Evolutionary conservation across 2,329 filamentous ascomycete species (phyloP).

Genomic region (Mycocentrospora acerina): DNA sequence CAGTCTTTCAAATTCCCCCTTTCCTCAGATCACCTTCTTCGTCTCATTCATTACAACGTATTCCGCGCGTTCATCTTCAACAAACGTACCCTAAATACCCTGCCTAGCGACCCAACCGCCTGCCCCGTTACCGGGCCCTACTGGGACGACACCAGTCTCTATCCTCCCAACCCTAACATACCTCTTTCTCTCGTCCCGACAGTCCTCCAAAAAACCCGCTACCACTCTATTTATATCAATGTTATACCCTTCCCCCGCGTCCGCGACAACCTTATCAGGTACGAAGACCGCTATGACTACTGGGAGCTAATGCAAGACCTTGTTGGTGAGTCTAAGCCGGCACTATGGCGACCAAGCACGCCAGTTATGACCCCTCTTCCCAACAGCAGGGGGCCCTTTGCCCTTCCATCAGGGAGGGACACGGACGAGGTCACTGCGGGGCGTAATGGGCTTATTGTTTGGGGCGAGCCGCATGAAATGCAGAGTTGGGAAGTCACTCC

Average conservation of each 20-base stretch:
- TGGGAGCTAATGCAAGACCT: constrained; percentile 5
- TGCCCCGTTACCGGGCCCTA: constrained; percentile 7
- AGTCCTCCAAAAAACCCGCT: constrained; percentile 47
- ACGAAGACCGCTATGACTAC: constrained; percentile 2
- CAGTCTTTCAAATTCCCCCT: constrained; percentile 3
- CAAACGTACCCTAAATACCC: constrained; percentile 24
- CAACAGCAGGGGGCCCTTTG: neutral
- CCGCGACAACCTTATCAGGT: constrained; percentile 51
- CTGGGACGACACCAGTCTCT: constrained; percentile 4
- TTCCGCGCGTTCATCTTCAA: constrained; percentile 41
- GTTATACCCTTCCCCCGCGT: constrained; percentile 58
- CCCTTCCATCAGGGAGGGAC: no score
- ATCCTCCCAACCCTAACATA: constrained; percentile 9
- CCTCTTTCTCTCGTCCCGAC: constrained; percentile 51
- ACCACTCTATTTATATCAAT: constrained; percentile 59
- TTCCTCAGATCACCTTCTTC: constrained; percentile 35
- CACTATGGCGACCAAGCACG: neutral
- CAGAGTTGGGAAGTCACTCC: constrained; percentile 10
- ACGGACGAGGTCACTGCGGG: constrained; percentile 1
- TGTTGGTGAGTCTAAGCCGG: constrained; percentile 5
- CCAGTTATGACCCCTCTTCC: neutral
- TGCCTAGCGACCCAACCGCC: constrained; percentile 5
- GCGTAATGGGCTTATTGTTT: constrained; percentile 9
- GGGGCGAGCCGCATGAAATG: constrained; percentile 11
- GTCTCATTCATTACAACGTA: constrained; percentile 44